A percentile compares a stretch with the other conserved stretches of the same genome.
Conservation (phyloP, 2,329 filamentous ascomycete genomes). For the Pestalotiopsis sp. region DNA sequence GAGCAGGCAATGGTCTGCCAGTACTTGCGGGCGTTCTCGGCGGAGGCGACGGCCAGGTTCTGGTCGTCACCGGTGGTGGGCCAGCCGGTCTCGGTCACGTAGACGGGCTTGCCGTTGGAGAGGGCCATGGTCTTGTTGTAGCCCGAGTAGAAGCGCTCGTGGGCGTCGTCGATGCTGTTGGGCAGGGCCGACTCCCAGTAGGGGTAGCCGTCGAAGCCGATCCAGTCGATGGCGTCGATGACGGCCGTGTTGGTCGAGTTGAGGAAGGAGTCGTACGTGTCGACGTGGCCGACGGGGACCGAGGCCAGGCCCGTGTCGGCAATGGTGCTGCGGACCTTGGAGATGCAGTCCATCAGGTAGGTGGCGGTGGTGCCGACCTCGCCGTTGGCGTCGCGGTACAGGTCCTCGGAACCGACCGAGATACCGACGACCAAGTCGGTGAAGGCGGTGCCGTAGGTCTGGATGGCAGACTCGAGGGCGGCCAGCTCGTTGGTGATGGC, state of each 20-base stretch:
- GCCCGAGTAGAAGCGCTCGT: constrained; percentile 44
- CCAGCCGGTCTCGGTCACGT: constrained; percentile 61
- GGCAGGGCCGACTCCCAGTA: constrained; percentile 50
- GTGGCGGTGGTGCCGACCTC: constrained; percentile 39
- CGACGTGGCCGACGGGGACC: constrained; percentile 55
- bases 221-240: constrained; percentile 53
- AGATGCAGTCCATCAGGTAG: constrained; percentile 59
- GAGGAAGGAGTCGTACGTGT: constrained; percentile 58
- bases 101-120: constrained; percentile 45
- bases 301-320: constrained; percentile 34
- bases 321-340: constrained; percentile 55
- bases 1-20: constrained; percentile 36
- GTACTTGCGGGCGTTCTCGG: constrained; percentile 46
- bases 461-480: constrained; percentile 51
- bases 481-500: constrained; percentile 52
- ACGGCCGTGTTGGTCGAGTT: constrained; percentile 51
- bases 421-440: constrained; percentile 54
- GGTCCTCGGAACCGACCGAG: constrained; percentile 58
- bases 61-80: constrained; percentile 50
- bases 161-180: constrained; percentile 47
- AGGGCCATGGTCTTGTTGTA: constrained; percentile 39
- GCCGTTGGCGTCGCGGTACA: constrained; percentile 52
- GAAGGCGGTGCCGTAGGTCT: constrained; percentile 42
- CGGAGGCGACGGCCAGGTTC: constrained; percentile 47
- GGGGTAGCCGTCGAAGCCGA: constrained; percentile 57